Percentiles rank a stretch among this genome's conserved stretches.
These are phyloP conservation scores for Citrullus amarus DNA, from an alignment of 306 rosid genomes.

Conservation along the genomic window DNA sequence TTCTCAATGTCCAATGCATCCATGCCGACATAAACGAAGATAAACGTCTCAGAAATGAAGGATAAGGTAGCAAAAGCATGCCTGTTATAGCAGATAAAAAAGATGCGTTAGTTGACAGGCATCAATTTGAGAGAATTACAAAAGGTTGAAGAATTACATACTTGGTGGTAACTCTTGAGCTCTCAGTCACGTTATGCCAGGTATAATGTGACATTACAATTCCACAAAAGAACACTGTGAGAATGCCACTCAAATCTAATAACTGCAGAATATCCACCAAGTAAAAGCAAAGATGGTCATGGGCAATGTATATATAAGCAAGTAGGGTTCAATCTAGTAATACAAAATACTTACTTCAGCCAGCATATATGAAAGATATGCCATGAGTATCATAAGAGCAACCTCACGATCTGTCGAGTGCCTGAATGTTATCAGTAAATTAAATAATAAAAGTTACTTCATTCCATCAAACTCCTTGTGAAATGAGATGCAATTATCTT, in stretches of 20 bases:
- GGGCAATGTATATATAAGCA: background rate
- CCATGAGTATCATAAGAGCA: slow-evolving; percentile 97
- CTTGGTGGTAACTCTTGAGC: slow-evolving; percentile 94
- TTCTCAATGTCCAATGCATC: slow-evolving; percentile 98
- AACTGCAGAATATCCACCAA: slow-evolving; percentile 37
- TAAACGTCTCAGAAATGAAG: slow-evolving; percentile 75
- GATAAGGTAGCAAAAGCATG: slow-evolving; percentile 94
- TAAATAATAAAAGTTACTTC: background rate
- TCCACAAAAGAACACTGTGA: slow-evolving; percentile 97
- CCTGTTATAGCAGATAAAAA: slow-evolving; percentile 28
- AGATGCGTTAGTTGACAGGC: background rate
- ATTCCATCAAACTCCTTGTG: background rate
- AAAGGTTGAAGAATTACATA: slow-evolving; percentile 21
- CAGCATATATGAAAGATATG: slow-evolving; percentile 89
- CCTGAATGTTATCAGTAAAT: slow-evolving; percentile 35
- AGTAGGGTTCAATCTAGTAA: background rate
- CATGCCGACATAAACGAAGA: slow-evolving; percentile 98
- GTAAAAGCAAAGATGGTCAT: background rate
- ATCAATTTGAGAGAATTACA: slow-evolving; percentile 7
- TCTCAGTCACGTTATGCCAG: slow-evolving; percentile 94
- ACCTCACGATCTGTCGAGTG: slow-evolving; percentile 98
- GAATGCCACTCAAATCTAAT: slow-evolving; percentile 85
- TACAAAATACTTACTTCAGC: slow-evolving; percentile 69
- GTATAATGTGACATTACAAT: slow-evolving; percentile 98
- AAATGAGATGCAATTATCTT: background rate